phyloP scores from a whole-genome alignment of 345 rosid genomes.

The Aethionema arabicum region DNA sequence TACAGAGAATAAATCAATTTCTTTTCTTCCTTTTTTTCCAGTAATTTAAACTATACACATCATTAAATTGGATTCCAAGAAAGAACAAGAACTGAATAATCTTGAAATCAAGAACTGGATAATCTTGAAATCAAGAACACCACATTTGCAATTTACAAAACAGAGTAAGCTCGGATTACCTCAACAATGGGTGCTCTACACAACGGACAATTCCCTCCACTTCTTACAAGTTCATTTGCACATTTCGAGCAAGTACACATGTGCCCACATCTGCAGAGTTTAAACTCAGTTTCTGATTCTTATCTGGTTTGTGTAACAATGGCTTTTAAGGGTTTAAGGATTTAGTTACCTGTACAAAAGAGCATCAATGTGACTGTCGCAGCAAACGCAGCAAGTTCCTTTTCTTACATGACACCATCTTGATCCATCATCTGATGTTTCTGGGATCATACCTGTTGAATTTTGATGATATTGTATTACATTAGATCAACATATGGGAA shows the following conservation, averaged over 20 bases:
- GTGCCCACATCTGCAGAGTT: constrained; percentile 82
- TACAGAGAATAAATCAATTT: too few relatives aligned
- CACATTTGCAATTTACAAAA: constrained; percentile 45
- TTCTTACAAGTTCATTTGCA: constrained; percentile 84
- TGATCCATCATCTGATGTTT: constrained; percentile 89
- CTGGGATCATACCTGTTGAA: constrained; percentile 57
- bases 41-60: too few relatives aligned
- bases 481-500: constrained; percentile 3
- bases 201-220: constrained; percentile 92
- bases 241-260: constrained; percentile 98
- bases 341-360: constrained; percentile 77
- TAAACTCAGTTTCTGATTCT: not conserved
- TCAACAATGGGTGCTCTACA: constrained; percentile 95
- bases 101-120: too few relatives aligned
- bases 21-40: too few relatives aligned
- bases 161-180: constrained; percentile 95
- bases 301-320: not conserved
- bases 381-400: constrained; percentile 97
- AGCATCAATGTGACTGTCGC: constrained; percentile 92
- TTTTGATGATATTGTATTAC: not conserved
- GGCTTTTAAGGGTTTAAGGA: not conserved
- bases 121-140: too few relatives aligned
- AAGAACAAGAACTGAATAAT: too few relatives aligned
- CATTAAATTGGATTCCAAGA: too few relatives aligned
- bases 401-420: constrained; percentile 89